These are phyloP conservation scores for Sporothrix pallida DNA, from an alignment of 2,329 filamentous ascomycete genomes.

Conservation along the genomic window DNA sequence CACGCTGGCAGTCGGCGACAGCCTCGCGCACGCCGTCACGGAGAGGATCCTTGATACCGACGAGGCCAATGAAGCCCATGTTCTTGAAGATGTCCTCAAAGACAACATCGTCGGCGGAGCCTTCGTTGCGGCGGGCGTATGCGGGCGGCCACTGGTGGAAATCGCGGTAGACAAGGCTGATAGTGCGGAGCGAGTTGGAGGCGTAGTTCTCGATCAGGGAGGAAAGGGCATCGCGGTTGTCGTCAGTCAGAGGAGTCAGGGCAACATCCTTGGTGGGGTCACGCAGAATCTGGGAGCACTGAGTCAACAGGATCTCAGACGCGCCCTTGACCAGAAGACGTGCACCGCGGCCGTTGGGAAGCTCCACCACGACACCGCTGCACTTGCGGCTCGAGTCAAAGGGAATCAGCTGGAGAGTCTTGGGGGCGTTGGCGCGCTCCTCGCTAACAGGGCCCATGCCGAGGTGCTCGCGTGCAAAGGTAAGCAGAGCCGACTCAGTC, in stretches of 20 bases:
- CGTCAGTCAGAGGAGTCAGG: conserved; percentile 53
- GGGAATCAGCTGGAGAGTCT: conserved; percentile 70
- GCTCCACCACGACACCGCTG: conserved; percentile 65
- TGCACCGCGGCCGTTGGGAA: conserved; percentile 55
- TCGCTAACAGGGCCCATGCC: conserved; percentile 69
- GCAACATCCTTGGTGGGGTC: conserved; percentile 56
- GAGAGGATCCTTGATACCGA: conserved; percentile 82
- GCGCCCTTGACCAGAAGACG: conserved; percentile 68
- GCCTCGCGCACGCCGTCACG: conserved; percentile 76
- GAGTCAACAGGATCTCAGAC: conserved; percentile 66
- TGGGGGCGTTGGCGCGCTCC: conserved; percentile 58
- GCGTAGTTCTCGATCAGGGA: conserved; percentile 79
- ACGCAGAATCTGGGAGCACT: conserved; percentile 59
- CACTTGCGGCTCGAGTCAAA: conserved; percentile 80
- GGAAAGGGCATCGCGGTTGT: conserved; percentile 64
- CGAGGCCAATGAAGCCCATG: conserved; percentile 72
- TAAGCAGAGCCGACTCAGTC: conserved; percentile 76
- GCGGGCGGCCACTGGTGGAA: conserved; percentile 84
- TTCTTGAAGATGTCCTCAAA: conserved; percentile 71
- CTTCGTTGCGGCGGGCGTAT: conserved; percentile 59
- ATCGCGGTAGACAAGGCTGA: conserved; percentile 82
- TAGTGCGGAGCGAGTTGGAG: conserved; percentile 79
- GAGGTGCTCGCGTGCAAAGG: conserved; percentile 69
- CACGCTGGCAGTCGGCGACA: conserved; percentile 73
- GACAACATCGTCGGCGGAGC: conserved; percentile 63